Percentiles rank a stretch among this genome's conserved stretches.
phyloP scores from a whole-genome alignment of 345 rosid species.

The Moricandia arvensis region DNA sequence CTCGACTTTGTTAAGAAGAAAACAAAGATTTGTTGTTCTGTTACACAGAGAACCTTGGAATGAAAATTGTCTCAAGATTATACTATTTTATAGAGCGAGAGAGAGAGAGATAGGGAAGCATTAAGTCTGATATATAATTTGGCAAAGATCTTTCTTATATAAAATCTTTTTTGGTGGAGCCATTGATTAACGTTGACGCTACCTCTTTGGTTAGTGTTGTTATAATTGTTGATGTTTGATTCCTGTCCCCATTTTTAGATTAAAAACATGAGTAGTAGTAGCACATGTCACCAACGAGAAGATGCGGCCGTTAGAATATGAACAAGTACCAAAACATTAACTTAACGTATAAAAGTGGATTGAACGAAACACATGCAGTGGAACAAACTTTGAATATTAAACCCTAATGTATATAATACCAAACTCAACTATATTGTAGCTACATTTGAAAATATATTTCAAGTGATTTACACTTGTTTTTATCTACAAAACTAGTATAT shows the following conservation, averaged over 20 bases:
- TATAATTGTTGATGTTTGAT: conserved; percentile 38
- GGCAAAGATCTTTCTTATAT: neutral
- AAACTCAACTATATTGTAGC: neutral
- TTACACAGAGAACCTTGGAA: conserved; percentile 15
- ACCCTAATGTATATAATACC: neutral
- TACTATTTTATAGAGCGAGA: conserved; percentile 4
- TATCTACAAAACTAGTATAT: neutral
- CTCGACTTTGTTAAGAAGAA: neutral
- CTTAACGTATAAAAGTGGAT: neutral
- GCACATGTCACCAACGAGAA: conserved; percentile 18
- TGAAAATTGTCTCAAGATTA: neutral
- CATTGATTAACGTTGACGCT: neutral
- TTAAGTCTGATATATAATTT: neutral
- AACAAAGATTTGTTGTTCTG: neutral
- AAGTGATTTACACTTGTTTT: neutral
- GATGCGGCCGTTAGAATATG: neutral
- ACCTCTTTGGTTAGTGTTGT: conserved; percentile 13
- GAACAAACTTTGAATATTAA: neutral
- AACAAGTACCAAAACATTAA: neutral
- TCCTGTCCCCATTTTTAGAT: conserved; percentile 22
- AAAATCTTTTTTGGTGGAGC: neutral
- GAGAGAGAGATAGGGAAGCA: neutral
- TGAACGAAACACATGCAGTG: conserved; percentile 1
- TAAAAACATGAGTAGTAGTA: conserved; percentile 23
- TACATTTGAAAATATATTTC: neutral